These are phyloP conservation scores for Ogataea thermomethanolica DNA, from an alignment of 805 yeast species.

Conservation along the genomic window DNA sequence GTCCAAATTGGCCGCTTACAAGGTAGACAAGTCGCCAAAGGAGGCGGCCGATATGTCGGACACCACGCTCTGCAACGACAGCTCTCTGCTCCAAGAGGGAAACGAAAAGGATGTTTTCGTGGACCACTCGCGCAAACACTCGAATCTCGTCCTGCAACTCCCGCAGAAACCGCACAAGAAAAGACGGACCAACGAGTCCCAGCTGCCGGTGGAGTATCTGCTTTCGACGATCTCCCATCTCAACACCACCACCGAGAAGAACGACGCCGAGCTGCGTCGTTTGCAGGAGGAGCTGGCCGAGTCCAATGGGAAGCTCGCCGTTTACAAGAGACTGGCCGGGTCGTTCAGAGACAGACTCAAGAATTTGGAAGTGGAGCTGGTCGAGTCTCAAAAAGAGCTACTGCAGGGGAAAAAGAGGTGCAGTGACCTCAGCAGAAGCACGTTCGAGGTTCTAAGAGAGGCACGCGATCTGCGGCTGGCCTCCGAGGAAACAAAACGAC, in stretches of 20 bases:
- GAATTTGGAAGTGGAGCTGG: conserved; percentile 7
- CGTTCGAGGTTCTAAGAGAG: conserved; percentile 8
- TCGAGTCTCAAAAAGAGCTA: conserved; percentile 3
- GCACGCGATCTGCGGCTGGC: conserved; percentile 9
- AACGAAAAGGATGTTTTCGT: conserved; percentile 5
- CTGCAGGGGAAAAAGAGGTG: conserved; percentile 7
- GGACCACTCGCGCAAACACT: neutral
- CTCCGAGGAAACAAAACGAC: conserved; percentile 7
- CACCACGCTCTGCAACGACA: conserved; percentile 1
- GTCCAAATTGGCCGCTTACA: conserved; percentile 1
- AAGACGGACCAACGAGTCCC: conserved; percentile 2
- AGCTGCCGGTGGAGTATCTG: conserved; percentile 20
- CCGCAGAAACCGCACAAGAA: conserved; percentile 2
- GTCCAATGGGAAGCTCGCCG: conserved; percentile 5
- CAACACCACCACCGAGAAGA: conserved; percentile 4
- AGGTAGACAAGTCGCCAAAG: neutral
- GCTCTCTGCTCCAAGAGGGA: conserved; percentile 5
- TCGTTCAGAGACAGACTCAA: conserved; percentile 11
- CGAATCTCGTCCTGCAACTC: conserved; percentile 1
- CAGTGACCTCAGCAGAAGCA: neutral
- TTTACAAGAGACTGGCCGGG: conserved; percentile 5
- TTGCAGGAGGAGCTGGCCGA: conserved; percentile 7
- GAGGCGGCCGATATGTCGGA: conserved; percentile 1
- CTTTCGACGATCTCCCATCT: conserved; percentile 17
- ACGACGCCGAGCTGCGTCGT: conserved; percentile 7